Percentiles rank a stretch among this genome's conserved stretches.
Evolutionary conservation across 2,329 filamentous ascomycete genomes (phyloP).

Genomic region (Alternaria brassicicola): DNA sequence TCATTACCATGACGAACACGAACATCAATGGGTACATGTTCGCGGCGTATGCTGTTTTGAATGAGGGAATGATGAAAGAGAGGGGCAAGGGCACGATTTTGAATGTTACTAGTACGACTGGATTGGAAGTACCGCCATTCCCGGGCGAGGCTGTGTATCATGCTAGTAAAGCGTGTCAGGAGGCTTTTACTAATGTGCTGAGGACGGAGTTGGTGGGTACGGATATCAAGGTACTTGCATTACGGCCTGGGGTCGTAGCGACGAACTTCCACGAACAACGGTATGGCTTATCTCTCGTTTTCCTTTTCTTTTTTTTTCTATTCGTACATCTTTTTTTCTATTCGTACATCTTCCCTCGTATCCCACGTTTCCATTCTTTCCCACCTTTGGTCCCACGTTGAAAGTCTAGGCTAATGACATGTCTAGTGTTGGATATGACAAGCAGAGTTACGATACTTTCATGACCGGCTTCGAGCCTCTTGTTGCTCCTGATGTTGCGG

Average conservation of each 20-base stretch:
- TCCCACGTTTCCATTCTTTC: background rate
- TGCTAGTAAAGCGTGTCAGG: conserved; percentile 55
- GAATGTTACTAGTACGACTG: conserved; percentile 57
- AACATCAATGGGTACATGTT: conserved; percentile 59
- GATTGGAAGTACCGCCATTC: conserved; percentile 56
- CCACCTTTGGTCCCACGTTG: background rate
- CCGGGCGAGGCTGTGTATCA: conserved; percentile 59
- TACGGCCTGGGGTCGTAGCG: conserved; percentile 56
- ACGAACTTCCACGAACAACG: conserved; percentile 57
- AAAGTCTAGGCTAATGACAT: background rate
- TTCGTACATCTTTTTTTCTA: background rate
- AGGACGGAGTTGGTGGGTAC: conserved; percentile 56
- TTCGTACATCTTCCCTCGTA: background rate
- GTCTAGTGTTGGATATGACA: conserved; percentile 50
- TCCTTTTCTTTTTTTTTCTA: no score
- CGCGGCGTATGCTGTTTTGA: conserved; percentile 54
- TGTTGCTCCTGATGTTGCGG: conserved; percentile 52
- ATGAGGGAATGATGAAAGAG: conserved; percentile 50
- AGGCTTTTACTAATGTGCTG: conserved; percentile 58
- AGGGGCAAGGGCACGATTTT: conserved; percentile 53
- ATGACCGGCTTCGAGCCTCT: conserved; percentile 56
- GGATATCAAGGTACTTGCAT: conserved; percentile 55
- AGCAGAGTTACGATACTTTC: conserved; percentile 52
- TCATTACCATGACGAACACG: conserved; percentile 55
- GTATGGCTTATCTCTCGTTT: background rate